Evolutionary conservation across 345 rosid species (phyloP).

Genomic region (Citrus trifoliata): DNA sequence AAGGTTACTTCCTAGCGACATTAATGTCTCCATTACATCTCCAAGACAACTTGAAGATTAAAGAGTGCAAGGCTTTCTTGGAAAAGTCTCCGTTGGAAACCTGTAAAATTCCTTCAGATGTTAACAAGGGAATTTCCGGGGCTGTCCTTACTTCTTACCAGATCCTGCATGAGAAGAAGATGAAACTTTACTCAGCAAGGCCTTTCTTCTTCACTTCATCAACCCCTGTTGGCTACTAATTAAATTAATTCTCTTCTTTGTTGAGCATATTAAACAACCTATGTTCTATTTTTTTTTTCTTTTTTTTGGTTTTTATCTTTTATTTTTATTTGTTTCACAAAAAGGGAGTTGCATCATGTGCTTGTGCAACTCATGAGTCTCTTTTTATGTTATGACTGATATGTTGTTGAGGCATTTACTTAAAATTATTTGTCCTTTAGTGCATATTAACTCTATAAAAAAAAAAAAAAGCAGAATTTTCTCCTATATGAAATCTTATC

Average conservation of each 20-base stretch:
- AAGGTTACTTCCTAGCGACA: constrained; percentile 37
- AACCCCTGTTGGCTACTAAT: constrained; percentile 23
- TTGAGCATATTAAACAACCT: no score
- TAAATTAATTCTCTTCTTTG: not conserved
- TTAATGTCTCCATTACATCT: constrained; percentile 19
- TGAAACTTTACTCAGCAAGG: constrained; percentile 26
- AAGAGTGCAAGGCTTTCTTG: constrained; percentile 41
- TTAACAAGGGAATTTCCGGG: constrained; percentile 32
- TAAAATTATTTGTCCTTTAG: no score
- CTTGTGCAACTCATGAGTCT: not conserved
- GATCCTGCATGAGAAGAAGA: constrained; percentile 19
- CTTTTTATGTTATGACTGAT: no score
- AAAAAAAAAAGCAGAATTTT: no score
- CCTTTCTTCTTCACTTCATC: constrained; percentile 35
- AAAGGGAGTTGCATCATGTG: not conserved
- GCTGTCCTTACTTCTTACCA: constrained; percentile 24
- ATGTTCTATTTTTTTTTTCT: not conserved
- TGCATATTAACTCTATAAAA: no score
- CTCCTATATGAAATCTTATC: no score
- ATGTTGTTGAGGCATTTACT: no score
- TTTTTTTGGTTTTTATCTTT: not conserved
- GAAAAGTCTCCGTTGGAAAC: constrained; percentile 24
- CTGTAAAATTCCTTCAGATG: constrained; percentile 30
- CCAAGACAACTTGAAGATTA: constrained; percentile 14
- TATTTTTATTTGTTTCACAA: not conserved